Evolutionary conservation across 345 rosid genomes (phyloP), one percentile per base, ranked within the genome.

Genomic region (Excoecaria cochinchinensis): DNA sequence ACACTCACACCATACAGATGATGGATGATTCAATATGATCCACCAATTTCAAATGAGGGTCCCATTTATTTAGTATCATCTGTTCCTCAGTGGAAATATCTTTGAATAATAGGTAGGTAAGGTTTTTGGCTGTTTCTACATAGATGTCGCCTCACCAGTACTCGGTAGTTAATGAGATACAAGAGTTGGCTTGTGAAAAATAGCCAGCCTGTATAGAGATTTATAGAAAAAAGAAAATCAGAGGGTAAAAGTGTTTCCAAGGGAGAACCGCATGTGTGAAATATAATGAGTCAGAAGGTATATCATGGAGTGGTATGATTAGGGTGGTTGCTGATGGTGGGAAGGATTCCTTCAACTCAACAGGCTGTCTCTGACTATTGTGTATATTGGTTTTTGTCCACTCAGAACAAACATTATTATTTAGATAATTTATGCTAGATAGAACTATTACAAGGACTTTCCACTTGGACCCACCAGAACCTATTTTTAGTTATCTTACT

Each of bases 331-430:
- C 71, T 55, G 19, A 56, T 69, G 59, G 52, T 61, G 72, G 70
- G 72, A 68, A 69, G 42, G 81, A 78, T 70, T 76, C 81, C 67
- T 61, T 75, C n/a, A 47, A 68, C 83, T 75, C n/a, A 47, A 68
- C 83, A 77, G 84, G 71, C 83, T 74, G 79, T 71, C 74, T 67
- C 36, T 67, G 48, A 42, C n/a, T 31, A 16, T 25, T 72, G 21
- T 60, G 2, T 10, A 40, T 53, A 56, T 40, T 57, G 53, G 68
- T 64, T 57, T 64, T 75, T 50, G 69, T 68, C 71, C 66, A 76
- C 44, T 59, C 62, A 50, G 60, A 44, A 64, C 17, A 70, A 59
- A 53, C 62, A 55, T 36, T 50, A 31, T 62, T 69, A 72, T 77
- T 56, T 55, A 51, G 72, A 59, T 40, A 40, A 40, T 61, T 58